Base-by-base conservation (phyloP, 2,329 filamentous ascomycete species). In the Orbilia brochopaga region DNA sequence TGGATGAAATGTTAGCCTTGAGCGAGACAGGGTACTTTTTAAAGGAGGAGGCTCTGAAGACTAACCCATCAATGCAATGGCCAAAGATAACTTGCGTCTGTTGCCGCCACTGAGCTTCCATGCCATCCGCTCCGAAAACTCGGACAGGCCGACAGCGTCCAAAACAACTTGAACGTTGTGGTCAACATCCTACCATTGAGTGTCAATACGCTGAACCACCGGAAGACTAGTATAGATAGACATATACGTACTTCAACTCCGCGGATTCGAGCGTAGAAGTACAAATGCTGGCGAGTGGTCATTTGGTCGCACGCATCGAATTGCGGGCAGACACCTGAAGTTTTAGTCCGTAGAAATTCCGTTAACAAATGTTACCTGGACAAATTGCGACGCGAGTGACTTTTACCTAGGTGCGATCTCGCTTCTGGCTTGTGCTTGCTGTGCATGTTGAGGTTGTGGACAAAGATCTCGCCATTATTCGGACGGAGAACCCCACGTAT, bases 21-120 rank as follows among this genome's bases (percentile, higher is more conserved):
- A 27, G 21, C 23, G 15, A 4, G 37, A 42, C 15, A 5, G 15
- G 15, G 17, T 40, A 19, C 19, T 30, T 17, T 23, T 27, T 19
- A 17, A 4, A 1, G 32, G 21, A 2, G 17, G 32, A 1, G 30
- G 23, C n/a, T 13, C 13, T 44, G 17, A 10, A 7, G 44, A 30
- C 32, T 97, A 96, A 2, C 92, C 93, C 85, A 96, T 96, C 0
- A 97, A 82, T 0, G 93, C 92, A 62, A 97, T 96, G 1, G 90
- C 92, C 0, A 97, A 84, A 17, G 87, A 91, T 0, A 97, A 82
- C 79, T 97, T 97, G n/a, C 92, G 85, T 81, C 95, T 95, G 81
- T 96, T 97, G 30, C 93, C 93, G 7, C 93, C 92, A 0, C 90
- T 93, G 0, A 97, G 84, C 51, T 90, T 89, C 61, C 85, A 84